These are phyloP conservation scores for Solanum medicagineum DNA, from an alignment of 257 asterid genomes.

Conservation along the genomic window DNA sequence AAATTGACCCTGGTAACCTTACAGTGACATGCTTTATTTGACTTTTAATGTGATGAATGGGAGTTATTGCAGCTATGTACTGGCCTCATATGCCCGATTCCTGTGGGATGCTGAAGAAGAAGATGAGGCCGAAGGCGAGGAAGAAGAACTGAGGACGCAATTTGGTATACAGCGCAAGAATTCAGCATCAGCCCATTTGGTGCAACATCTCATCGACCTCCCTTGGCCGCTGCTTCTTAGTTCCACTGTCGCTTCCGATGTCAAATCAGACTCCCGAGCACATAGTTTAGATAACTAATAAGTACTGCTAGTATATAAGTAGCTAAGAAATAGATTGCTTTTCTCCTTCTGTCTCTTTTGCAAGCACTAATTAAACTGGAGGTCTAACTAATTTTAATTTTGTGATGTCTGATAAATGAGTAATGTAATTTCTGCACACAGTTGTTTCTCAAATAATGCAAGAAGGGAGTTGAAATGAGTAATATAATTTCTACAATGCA, in stretches of 20 bases:
- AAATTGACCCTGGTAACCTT: neutral
- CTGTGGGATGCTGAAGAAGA: conserved; percentile 76
- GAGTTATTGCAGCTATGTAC: conserved; percentile 36
- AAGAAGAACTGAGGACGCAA: conserved; percentile 16
- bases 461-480: neutral
- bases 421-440: neutral
- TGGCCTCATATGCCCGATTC: conserved; percentile 86
- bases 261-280: neutral
- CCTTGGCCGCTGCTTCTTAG: conserved; percentile 43
- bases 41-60: neutral
- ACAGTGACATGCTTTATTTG: neutral
- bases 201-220: conserved; percentile 14
- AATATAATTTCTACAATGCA: neutral
- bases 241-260: neutral
- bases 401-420: neutral
- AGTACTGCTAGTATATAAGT: neutral
- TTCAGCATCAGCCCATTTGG: conserved; percentile 8
- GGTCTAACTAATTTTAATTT: neutral
- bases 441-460: neutral
- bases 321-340: neutral
- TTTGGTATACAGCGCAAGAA: conserved; percentile 7
- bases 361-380: neutral
- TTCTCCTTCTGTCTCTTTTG: neutral
- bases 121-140: conserved; percentile 5
- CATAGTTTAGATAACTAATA: neutral